Conservation (phyloP, 1,139 yeast species). For the Hyphopichia khmerensis region DNA sequence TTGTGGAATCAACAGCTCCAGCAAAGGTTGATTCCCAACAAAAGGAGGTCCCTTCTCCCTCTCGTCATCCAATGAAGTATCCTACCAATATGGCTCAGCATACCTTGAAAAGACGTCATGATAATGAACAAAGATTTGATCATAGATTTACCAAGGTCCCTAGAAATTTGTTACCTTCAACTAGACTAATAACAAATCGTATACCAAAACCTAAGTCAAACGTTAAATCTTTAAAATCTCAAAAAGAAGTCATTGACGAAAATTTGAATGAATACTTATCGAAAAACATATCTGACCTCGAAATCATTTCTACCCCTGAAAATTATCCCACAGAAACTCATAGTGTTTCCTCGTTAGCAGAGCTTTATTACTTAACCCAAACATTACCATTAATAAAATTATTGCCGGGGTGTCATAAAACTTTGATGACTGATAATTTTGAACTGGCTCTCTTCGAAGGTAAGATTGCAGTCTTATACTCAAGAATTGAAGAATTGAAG, state of each 20-base stretch:
- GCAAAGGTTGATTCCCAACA: background rate
- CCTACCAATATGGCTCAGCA: background rate
- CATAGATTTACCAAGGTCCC: background rate
- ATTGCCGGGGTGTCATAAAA: slow-evolving; percentile 82
- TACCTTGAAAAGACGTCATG: background rate
- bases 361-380: slow-evolving; percentile 82
- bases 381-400: slow-evolving; percentile 80
- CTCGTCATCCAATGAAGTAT: background rate
- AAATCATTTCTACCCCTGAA: slow-evolving; percentile 42
- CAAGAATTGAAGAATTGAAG: slow-evolving; percentile 89
- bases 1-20: background rate
- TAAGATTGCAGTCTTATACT: slow-evolving; percentile 85
- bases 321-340: slow-evolving; percentile 45
- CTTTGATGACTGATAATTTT: slow-evolving; percentile 78
- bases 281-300: slow-evolving; percentile 31
- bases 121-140: background rate
- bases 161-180: slow-evolving; percentile 1
- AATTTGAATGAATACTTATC: slow-evolving; percentile 23
- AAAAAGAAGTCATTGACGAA: slow-evolving; percentile 18
- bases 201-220: slow-evolving; percentile 8
- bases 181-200: slow-evolving; percentile 2
- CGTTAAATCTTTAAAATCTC: slow-evolving; percentile 19
- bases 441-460: slow-evolving; percentile 91
- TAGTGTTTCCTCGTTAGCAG: slow-evolving; percentile 68
- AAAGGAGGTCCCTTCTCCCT: background rate